A percentile compares a stretch with the other conserved stretches of the same genome.
These are phyloP conservation scores for Diaporthe ilicicola DNA, from an alignment of 2,329 filamentous ascomycete genomes.

Conservation along the genomic window DNA sequence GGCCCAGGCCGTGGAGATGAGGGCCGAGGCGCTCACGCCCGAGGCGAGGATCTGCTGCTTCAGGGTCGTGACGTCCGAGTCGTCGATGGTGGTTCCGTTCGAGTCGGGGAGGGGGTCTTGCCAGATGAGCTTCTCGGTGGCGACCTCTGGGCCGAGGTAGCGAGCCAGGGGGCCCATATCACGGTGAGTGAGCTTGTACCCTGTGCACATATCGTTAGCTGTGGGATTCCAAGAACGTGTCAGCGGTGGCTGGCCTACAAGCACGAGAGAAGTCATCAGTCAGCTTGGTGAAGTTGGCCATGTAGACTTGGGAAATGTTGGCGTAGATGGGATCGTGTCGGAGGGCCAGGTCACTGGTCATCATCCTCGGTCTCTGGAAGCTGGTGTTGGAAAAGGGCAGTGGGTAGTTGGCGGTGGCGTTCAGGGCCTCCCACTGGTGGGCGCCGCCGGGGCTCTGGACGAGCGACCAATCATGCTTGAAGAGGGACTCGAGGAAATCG, in stretches of 20 bases:
- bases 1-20: conserved; percentile 72
- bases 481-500: conserved; percentile 75
- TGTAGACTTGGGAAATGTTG: conserved; percentile 74
- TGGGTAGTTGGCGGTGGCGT: conserved; percentile 70
- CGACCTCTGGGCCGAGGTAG: conserved; percentile 77
- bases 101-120: conserved; percentile 73
- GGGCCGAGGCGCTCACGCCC: conserved; percentile 63
- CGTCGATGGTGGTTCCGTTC: conserved; percentile 63
- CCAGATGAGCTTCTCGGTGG: conserved; percentile 71
- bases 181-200: conserved; percentile 79
- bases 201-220: not conserved
- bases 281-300: conserved; percentile 71
- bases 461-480: conserved; percentile 78
- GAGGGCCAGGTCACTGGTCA: conserved; percentile 76
- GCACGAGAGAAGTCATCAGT: conserved; percentile 73
- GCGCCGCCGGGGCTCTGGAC: conserved; percentile 76
- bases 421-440: conserved; percentile 77
- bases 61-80: conserved; percentile 64
- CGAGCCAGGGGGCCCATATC: conserved; percentile 74
- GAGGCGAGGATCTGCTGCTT: conserved; percentile 72
- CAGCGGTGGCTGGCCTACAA: conserved; percentile 48
- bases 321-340: conserved; percentile 73
- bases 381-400: conserved; percentile 72
- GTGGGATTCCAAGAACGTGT: not conserved
- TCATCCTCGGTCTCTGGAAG: conserved; percentile 75